Evolutionary conservation across 2,329 filamentous ascomycete genomes (phyloP), one percentile per base, ranked within the genome.

Genomic region (Colletotrichum cereale): DNA sequence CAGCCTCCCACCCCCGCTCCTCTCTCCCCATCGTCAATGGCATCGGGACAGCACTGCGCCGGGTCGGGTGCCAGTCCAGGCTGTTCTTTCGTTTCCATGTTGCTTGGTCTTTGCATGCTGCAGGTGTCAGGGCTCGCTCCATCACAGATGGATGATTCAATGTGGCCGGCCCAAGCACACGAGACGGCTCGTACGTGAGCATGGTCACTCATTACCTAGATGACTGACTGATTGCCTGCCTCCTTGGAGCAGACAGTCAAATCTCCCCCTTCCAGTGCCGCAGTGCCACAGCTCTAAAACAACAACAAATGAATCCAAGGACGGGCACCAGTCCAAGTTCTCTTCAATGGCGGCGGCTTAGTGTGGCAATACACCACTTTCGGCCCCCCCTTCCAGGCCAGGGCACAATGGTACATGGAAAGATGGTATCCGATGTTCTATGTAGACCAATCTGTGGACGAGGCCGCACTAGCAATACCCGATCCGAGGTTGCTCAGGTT

Each of bases 261-360:
- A 29, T 21, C 21, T n/a, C 34, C 34, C 18, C 50, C 26, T 5
- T 31, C 26, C 4, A 26, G 34, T 26, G 14, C 34, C 34, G 44
- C 47, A 26, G 29, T n/a, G 67, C 62, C 47, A 47, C 48, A 55
- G 53, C 67, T 60, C 40, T 44, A 61, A 66, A 50, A 58, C 55
- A 66, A 60, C 31, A 48, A 55, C 12, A 48, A 66, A 61, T 61
- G 55, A 48, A 26, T 38, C 50, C 64, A 56, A 62, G 64, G 50
- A 67, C 67, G 62, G 67, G 53, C 62, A 55, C 29, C 34, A 65
- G 61, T 44, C 44, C 34, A 50, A 52, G 55, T 55, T 29, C 64
- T 50, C 55, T 52, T 66, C 64, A 48, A 57, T 67, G 68, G 64
- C 68, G 68, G 64, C 68, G 64, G 64, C 57, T 50, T 68, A 58